Conservation (phyloP, 2,329 filamentous ascomycete genomes). For the Neopestalotiopsis sp. region DNA sequence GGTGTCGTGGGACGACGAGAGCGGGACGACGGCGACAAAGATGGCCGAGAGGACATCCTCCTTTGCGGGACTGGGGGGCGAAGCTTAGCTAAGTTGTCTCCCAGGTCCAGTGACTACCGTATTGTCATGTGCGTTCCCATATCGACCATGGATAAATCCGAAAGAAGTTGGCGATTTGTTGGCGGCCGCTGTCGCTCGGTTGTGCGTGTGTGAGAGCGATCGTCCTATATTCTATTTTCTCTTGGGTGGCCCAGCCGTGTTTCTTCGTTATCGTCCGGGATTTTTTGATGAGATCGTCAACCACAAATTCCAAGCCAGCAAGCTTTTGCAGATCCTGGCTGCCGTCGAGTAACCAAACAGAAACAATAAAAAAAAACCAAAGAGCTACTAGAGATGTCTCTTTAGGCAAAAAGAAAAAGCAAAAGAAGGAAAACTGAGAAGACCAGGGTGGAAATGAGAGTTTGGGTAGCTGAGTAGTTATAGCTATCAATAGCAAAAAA, state of each 20-base stretch:
- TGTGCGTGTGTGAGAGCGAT: background rate
- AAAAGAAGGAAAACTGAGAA: conserved; percentile 15
- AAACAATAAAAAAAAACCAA: background rate
- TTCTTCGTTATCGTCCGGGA: conserved; percentile 7
- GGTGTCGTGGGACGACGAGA: conserved; percentile 38
- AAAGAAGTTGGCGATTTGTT: background rate
- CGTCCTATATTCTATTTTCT: background rate
- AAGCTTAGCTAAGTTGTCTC: conserved; percentile 23
- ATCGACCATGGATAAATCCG: background rate
- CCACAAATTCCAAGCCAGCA: background rate
- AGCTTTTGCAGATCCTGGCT: background rate
- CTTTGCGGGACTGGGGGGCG: conserved; percentile 29
- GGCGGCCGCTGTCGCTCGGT: background rate
- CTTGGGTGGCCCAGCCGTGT: background rate
- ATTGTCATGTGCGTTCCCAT: conserved; percentile 8
- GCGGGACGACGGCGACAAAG: conserved; percentile 33
- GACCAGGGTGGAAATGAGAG: conserved; percentile 12
- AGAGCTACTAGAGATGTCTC: background rate
- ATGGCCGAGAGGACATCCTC: conserved; percentile 39
- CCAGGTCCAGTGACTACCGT: conserved; percentile 25
- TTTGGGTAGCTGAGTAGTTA: conserved; percentile 11
- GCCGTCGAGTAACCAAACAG: conserved; percentile 4
- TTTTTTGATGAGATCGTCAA: background rate
- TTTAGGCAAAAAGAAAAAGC: background rate
- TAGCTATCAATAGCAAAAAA: conserved; percentile 15